Conservation (phyloP, 1,284 basidiomycete species). For the Ceratobasidium sp. region DNA sequence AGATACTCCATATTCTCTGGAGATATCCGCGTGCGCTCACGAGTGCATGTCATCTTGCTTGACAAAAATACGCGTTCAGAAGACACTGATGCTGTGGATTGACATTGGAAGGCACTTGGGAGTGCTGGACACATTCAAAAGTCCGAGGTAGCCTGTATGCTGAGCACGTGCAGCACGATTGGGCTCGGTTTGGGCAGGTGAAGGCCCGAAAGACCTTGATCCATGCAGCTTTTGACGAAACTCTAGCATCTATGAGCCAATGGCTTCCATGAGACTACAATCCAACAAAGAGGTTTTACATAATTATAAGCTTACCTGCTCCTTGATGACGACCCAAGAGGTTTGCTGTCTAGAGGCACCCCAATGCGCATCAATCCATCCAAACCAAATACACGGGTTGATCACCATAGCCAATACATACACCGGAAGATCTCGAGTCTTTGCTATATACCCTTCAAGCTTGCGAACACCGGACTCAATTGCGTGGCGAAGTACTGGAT, state of each 20-base stretch:
- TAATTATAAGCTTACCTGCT: neutral
- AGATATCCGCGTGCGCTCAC: slow-evolving; percentile 7
- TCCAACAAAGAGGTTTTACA: no score
- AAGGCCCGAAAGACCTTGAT: no score
- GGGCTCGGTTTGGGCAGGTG: neutral
- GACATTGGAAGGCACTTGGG: neutral
- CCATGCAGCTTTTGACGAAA: neutral
- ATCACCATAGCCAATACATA: neutral
- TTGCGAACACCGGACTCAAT: slow-evolving; percentile 12
- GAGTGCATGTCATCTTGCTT: slow-evolving; percentile 22
- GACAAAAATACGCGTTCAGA: slow-evolving; percentile 21
- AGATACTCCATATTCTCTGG: slow-evolving; percentile 7
- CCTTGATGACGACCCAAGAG: neutral
- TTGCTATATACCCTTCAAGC: neutral
- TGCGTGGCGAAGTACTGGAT: neutral
- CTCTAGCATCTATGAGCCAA: slow-evolving; percentile 2
- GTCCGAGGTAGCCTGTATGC: neutral
- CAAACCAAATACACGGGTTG: neutral
- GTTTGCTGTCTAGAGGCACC: neutral
- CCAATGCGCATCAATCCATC: slow-evolving; percentile 11
- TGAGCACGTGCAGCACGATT: slow-evolving; percentile 1
- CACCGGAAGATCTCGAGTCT: neutral
- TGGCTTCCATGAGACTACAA: no score
- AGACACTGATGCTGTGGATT: neutral
- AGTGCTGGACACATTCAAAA: neutral